Conservation (phyloP, 108 stramenopile species). For the Phaeodactylum tricornutum region DNA sequence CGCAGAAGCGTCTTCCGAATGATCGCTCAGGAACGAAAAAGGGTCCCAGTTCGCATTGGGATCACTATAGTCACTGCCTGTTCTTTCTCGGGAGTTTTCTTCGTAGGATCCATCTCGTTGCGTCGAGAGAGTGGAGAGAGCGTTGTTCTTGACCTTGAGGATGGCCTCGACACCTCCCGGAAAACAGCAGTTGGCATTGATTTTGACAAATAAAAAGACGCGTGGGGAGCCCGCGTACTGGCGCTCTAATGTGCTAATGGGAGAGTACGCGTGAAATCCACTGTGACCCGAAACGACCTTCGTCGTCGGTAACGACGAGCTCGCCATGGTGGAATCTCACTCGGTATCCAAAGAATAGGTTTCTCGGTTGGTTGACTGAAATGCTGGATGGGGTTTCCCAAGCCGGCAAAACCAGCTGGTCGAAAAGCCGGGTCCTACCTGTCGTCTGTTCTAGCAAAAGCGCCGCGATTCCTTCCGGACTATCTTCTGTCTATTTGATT, state of each 20-base stretch:
- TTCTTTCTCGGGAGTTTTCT: background rate
- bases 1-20: constrained; percentile 1
- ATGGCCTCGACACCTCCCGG: constrained; percentile 58
- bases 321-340: background rate
- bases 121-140: background rate
- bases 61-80: background rate
- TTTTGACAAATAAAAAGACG: constrained; percentile 36
- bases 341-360: background rate
- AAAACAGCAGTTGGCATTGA: constrained; percentile 33
- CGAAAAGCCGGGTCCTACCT: too few relatives aligned
- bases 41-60: constrained; percentile 1
- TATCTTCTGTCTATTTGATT: too few relatives aligned
- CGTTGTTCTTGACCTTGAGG: constrained; percentile 18
- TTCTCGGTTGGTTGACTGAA: too few relatives aligned
- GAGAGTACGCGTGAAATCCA: constrained; percentile 6
- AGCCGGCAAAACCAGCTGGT: too few relatives aligned
- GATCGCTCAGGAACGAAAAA: background rate
- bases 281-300: too few relatives aligned
- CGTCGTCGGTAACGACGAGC: too few relatives aligned
- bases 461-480: too few relatives aligned
- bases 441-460: too few relatives aligned
- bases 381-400: too few relatives aligned
- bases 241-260: constrained; percentile 40
- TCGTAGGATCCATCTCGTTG: background rate
- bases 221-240: constrained; percentile 27